Evolutionary conservation across 2,329 filamentous ascomycete species (phyloP).

Genomic region (Knoxdaviesia capensis): DNA sequence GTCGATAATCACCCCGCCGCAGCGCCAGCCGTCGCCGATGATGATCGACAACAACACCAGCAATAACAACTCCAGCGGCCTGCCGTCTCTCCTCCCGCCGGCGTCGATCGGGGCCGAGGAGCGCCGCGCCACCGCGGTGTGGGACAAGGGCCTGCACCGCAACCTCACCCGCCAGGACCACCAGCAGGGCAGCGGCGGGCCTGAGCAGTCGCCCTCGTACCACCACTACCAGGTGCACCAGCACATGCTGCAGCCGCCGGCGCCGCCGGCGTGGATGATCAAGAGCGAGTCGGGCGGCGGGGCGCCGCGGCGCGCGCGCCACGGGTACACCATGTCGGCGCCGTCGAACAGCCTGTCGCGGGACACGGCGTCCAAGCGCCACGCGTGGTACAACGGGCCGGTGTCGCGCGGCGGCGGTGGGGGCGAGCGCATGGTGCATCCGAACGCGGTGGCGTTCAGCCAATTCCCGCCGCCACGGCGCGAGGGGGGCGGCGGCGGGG

Average conservation of each 20-base stretch:
- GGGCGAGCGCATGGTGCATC: slow-evolving; percentile 36
- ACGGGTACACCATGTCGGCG: slow-evolving; percentile 40
- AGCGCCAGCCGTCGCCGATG: slow-evolving; percentile 56
- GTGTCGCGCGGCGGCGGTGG: slow-evolving; percentile 12
- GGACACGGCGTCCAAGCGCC: slow-evolving; percentile 33
- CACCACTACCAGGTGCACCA: too few species aligned
- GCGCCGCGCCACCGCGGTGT: slow-evolving; percentile 31
- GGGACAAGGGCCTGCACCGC: slow-evolving; percentile 46
- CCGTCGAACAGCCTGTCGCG: slow-evolving; percentile 33
- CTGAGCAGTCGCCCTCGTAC: too few species aligned
- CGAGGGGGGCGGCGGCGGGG: too few species aligned
- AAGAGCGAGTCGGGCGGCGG: neutral
- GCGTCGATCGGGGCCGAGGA: slow-evolving; percentile 16
- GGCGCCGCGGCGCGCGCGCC: slow-evolving; percentile 14
- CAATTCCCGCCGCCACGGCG: slow-evolving; percentile 20
- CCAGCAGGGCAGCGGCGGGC: too few species aligned
- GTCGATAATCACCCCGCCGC: slow-evolving; percentile 52
- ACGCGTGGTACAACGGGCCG: slow-evolving; percentile 51
- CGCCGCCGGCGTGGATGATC: too few species aligned
- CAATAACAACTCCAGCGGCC: too few species aligned
- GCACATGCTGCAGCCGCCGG: too few species aligned
- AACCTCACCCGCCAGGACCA: slow-evolving; percentile 43
- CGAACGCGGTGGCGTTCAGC: slow-evolving; percentile 30
- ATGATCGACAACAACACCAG: slow-evolving; percentile 32
- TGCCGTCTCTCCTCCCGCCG: too few species aligned